Percentiles rank a stretch among this genome's conserved stretches.
phyloP scores from a whole-genome alignment of 148 eudicot species.

The Rhododendron mucronatum region DNA sequence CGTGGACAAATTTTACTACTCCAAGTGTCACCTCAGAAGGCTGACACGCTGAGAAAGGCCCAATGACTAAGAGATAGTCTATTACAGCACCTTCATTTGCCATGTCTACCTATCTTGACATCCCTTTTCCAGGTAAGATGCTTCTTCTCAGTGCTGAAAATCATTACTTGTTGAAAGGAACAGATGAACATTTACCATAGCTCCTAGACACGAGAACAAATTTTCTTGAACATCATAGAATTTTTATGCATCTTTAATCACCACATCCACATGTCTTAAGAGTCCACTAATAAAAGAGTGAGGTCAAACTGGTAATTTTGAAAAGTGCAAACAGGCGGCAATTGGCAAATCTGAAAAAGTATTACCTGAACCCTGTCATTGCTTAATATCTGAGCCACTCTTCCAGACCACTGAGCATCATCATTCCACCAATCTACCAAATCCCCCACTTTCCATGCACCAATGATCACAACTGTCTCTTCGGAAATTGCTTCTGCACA shows the following conservation, averaged over 20 bases:
- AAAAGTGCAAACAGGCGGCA: not conserved
- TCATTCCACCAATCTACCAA: constrained; percentile 63
- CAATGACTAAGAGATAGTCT: not conserved
- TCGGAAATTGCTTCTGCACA: constrained; percentile 36
- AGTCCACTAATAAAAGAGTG: not conserved
- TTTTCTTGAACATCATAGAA: not conserved
- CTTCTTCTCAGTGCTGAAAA: not conserved
- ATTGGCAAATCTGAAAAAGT: not conserved
- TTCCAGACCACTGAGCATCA: constrained; percentile 69
- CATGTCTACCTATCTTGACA: not conserved
- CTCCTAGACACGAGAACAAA: not conserved
- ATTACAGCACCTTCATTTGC: not conserved
- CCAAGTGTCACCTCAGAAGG: not conserved
- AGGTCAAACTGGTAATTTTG: not conserved
- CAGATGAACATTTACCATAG: not conserved
- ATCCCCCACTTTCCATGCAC: constrained; percentile 71
- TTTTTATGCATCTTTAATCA: not conserved
- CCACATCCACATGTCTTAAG: not conserved
- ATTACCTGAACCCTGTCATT: constrained; percentile 53
- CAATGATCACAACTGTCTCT: constrained; percentile 41
- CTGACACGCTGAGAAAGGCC: not conserved
- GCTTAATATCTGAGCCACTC: constrained; percentile 41
- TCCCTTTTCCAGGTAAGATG: too few species aligned
- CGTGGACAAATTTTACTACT: too few species aligned
- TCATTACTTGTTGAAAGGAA: not conserved